A percentile compares a stretch with the other conserved stretches of the same genome.
phyloP scores from a whole-genome alignment of 176 grass and related monocot species.

The Musa beccarii region DNA sequence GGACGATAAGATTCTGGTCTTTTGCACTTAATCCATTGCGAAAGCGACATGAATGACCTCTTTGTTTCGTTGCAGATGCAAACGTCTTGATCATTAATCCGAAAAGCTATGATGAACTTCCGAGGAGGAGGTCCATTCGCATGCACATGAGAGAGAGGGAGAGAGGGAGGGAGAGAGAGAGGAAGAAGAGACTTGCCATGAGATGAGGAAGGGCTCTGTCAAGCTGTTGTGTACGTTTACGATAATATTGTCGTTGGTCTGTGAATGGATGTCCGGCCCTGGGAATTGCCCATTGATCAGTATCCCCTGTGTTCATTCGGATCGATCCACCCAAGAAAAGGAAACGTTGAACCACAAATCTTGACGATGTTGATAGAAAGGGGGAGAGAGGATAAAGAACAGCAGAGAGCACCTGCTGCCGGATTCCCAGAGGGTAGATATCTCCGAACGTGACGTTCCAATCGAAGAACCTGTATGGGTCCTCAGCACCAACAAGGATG shows the following conservation, averaged over 20 bases:
- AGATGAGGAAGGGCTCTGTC: constrained; percentile 59
- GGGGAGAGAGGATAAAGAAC: not conserved
- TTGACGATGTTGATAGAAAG: not conserved
- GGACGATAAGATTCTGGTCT: no score
- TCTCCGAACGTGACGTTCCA: constrained; percentile 52
- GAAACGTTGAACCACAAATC: not conserved
- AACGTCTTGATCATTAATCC: no score
- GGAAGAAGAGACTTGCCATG: constrained; percentile 35
- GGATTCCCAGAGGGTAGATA: constrained; percentile 41
- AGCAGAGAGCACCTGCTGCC: constrained; percentile 33
- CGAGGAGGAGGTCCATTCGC: no score
- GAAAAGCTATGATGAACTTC: no score
- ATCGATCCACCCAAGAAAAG: not conserved
- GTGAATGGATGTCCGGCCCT: constrained; percentile 54
- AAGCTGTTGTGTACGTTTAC: constrained; percentile 56
- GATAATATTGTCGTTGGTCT: constrained; percentile 63
- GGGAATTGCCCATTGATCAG: constrained; percentile 81
- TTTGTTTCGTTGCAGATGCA: no score
- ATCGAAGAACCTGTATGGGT: constrained; percentile 47
- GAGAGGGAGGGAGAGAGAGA: not conserved
- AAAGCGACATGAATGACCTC: no score
- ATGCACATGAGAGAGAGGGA: no score
- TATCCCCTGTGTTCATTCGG: constrained; percentile 33
- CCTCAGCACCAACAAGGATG: constrained; percentile 15
- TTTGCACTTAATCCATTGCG: no score